Conservation (phyloP, 1,139 yeast species). For the Magnusiomyces tetraspermus region DNA sequence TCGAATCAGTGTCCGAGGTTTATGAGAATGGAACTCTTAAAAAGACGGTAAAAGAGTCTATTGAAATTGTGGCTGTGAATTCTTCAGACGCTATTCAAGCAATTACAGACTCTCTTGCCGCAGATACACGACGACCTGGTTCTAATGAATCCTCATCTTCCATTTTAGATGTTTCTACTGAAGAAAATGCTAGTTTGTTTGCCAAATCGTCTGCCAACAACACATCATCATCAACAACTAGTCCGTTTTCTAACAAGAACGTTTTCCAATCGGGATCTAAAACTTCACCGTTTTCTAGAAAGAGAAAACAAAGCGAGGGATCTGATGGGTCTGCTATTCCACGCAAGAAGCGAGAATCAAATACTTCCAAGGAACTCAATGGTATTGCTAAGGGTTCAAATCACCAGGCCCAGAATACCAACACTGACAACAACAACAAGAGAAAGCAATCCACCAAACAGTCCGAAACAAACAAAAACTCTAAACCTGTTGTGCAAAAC, state of each 20-base stretch:
- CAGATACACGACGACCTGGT: too few species aligned
- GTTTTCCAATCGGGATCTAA: conserved; percentile 35
- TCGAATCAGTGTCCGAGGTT: too few species aligned
- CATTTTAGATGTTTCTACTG: too few species aligned
- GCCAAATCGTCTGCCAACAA: too few species aligned
- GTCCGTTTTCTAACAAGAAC: conserved; percentile 36
- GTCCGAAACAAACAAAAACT: background rate
- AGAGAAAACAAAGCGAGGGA: conserved; percentile 7
- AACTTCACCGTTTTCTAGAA: conserved; percentile 8
- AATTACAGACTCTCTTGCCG: too few species aligned
- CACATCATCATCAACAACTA: conserved; percentile 19
- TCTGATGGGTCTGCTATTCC: background rate
- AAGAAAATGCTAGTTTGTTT: too few species aligned
- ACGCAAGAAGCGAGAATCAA: background rate
- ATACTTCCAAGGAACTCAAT: background rate
- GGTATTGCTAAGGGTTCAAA: too few species aligned
- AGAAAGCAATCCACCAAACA: background rate
- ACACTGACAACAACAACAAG: background rate
- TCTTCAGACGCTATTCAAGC: too few species aligned
- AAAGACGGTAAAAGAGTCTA: background rate
- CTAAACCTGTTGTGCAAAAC: too few species aligned
- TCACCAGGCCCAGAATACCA: too few species aligned
- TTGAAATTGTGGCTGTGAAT: too few species aligned
- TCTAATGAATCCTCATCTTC: background rate
- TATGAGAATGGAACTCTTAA: too few species aligned